phyloP scores from a whole-genome alignment of 257 asterid species.

The Ballota nigra region DNA sequence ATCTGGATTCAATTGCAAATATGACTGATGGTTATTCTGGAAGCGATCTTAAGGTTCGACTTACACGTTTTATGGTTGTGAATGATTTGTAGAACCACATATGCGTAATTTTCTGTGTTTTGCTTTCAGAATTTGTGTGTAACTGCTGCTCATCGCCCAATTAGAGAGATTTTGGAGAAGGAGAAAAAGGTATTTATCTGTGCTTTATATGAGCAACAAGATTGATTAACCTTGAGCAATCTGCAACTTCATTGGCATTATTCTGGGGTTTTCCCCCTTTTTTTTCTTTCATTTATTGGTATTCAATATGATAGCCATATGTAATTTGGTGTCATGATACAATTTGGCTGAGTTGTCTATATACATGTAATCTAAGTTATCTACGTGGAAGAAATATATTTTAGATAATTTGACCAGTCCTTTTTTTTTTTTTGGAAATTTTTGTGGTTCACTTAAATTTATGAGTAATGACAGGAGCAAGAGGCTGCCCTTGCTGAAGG shows the following conservation, averaged over 20 bases:
- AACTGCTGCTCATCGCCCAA: slow-evolving; percentile 92
- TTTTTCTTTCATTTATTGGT: no score
- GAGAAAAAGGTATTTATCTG: slow-evolving; percentile 65
- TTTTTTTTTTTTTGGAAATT: background rate
- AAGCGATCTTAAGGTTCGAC: slow-evolving; percentile 92
- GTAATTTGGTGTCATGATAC: background rate
- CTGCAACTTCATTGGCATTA: background rate
- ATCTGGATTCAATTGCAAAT: slow-evolving; percentile 74
- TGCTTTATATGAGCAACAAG: background rate
- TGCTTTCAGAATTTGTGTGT: slow-evolving; percentile 76
- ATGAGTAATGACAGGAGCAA: slow-evolving; percentile 56
- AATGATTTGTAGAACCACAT: slow-evolving; percentile 1
- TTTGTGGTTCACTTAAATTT: background rate
- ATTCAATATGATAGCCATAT: background rate
- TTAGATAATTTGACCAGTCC: background rate
- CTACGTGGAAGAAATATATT: no score
- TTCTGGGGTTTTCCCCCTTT: no score
- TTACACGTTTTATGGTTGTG: slow-evolving; percentile 3
- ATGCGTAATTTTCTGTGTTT: slow-evolving; percentile 13
- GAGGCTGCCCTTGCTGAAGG: slow-evolving; percentile 76
- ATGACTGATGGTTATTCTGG: slow-evolving; percentile 96
- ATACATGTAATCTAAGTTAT: background rate
- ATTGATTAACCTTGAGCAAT: background rate
- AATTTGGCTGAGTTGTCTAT: background rate
- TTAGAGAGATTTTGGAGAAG: slow-evolving; percentile 78